A percentile compares a stretch with the other conserved stretches of the same genome.
Conservation (phyloP, 2,329 filamentous ascomycete genomes). For the Venturia oleaginea region DNA sequence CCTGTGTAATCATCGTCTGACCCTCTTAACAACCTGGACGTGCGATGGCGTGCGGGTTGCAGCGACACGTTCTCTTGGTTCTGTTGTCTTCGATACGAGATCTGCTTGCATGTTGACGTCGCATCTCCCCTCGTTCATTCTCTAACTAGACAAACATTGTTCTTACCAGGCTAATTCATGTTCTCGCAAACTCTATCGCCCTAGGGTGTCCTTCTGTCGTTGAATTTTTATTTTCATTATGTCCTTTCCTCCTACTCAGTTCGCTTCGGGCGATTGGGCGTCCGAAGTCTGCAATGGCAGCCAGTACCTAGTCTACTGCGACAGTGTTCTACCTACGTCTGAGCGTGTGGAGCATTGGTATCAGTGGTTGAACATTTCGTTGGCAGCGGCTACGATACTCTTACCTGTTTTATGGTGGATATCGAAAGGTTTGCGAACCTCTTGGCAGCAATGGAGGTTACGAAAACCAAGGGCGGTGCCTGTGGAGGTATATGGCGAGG, state of each 20-base stretch:
- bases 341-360: constrained; percentile 4
- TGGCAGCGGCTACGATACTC: not conserved
- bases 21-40: not conserved
- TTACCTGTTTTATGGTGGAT: not conserved
- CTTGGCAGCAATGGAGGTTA: not conserved
- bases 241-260: not conserved
- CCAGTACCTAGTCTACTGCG: constrained; percentile 7
- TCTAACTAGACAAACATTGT: not conserved
- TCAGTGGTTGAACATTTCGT: not conserved
- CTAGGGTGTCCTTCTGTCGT: not conserved
- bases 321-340: not conserved
- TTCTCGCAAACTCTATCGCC: not conserved
- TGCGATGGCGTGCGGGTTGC: not conserved
- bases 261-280: not conserved
- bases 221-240: not conserved
- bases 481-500: not conserved
- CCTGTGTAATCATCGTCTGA: not conserved
- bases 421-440: not conserved
- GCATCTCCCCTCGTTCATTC: not conserved
- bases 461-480: not conserved
- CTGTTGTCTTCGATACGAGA: not conserved
- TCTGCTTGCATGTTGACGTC: not conserved
- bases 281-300: not conserved
- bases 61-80: not conserved
- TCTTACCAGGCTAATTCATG: constrained; percentile 14